Evolutionary conservation across 371 early-diverging fungal species (phyloP), one percentile per base, ranked within the genome.

Genomic region (Actinomortierella wolfii): DNA sequence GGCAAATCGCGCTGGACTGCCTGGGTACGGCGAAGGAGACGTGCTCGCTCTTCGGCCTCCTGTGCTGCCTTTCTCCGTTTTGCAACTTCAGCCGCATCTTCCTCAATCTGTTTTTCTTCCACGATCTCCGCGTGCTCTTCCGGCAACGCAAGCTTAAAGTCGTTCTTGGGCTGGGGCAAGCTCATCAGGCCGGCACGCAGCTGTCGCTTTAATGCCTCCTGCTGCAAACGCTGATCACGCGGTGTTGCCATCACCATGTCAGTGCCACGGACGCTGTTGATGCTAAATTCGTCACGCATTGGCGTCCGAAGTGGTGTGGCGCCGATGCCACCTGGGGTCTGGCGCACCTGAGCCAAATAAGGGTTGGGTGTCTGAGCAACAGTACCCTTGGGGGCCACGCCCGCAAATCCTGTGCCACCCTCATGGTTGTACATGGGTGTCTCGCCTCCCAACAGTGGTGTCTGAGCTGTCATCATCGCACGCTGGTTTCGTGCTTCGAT

Each of bases 101-200:
- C 86, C 15, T 75, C 65, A 20, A 51, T 53, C 15, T 48, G 42
- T 18, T 76, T 59, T 3, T 66, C 68, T 0, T 48, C 63, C 5
- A 79, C 74, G 17, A 83, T 80, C 2, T 68, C 69, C 18, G 81
- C 78, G 20, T 80, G 76, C 17, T 77, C 80, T 21, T 94, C 94
- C 1, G 96, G 97, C 44, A 94, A 67, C 17, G 93, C 89, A 50
- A 98, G 89, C 53, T 95, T 94, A 76, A 96, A 95, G 61, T 96
- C 95, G 67, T 97, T 97, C 56, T 92, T 90, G 41, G 98, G 98
- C 56, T 83, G 81, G 2, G 98, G 98, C n/a, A 98, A 77, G 24
- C 80, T 74, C 15, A 78, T 67, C 17, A 94, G 79, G n/a, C 85
- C 82, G 45, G 83, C 75, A 20, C 70, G 42, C 1, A 89, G 65